Evolutionary conservation across 495 filamentous ascomycete species (phyloP), one percentile per base, ranked within the genome.

Genomic region (Xylaria telfairii): DNA sequence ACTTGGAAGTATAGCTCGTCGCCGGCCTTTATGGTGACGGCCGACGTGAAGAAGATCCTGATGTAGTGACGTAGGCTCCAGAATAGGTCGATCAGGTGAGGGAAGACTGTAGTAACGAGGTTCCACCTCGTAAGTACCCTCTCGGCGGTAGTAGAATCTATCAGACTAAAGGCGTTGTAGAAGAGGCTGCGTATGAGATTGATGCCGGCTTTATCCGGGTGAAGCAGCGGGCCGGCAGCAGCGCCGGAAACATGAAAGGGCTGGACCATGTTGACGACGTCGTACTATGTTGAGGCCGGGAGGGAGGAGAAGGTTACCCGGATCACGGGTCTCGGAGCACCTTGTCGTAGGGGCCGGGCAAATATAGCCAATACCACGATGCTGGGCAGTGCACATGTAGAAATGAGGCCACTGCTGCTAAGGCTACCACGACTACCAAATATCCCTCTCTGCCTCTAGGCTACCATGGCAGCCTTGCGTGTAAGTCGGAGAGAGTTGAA

Each of bases 1-100:
- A 81, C 74, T 51, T 80, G 75, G 28, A 74, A 72, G 63, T 80
- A 80, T 28, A 81, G 72, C 0, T 76, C 73, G 53, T 81, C 80
- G 41, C 71, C 71, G 21, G 76, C 74, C 2, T 68, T 69, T 54
- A 81, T 75, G 30, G 76, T 77, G 39, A 81, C 78, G 30, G 78
- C 75, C 0, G 80, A 75, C 0, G 77, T 80, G 30, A 81, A 71
- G 67, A 79, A 80, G 59, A 60, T 10, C 3, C 54, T 41, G 15
- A 19, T 49, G 39, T 61, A 68, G 65, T 68, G 66, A 19, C 66
- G 66, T 21, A 61, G 17, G 30, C 9, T 34, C 49, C 24, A 37
- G 53, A 68, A 49, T 6, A 68, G 8, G 4, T 49, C 41, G 19
- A 68, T 3, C n/a, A 68, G 19, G 28, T 56, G 21, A 10, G 66